Conservation (phyloP, 331 rosid genomes). For the Rosa hybrid region DNA sequence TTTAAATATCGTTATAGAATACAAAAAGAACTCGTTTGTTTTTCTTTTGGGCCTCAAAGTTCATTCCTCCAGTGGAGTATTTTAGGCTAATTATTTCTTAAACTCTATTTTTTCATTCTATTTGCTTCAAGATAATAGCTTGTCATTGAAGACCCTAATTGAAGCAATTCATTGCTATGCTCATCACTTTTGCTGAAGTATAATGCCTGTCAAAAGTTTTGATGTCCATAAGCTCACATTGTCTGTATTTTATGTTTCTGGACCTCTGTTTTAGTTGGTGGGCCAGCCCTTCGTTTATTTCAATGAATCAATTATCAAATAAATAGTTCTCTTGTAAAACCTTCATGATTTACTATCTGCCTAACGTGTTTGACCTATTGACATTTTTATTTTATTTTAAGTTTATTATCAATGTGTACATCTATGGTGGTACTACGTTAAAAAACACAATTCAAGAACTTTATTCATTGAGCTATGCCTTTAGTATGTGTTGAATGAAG, state of each 20-base stretch:
- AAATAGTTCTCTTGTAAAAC: conserved; percentile 5
- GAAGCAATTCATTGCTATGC: not conserved
- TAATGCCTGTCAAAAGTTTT: not conserved
- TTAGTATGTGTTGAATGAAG: not conserved
- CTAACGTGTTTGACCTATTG: not conserved
- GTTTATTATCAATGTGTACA: not conserved
- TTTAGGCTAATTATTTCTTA: not conserved
- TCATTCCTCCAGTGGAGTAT: not conserved
- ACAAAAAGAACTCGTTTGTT: not conserved
- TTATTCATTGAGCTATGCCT: not conserved
- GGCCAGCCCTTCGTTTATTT: not conserved
- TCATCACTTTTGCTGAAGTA: conserved; percentile 1
- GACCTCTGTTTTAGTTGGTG: not conserved
- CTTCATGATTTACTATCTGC: conserved; percentile 9
- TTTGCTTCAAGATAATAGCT: not conserved
- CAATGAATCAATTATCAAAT: not conserved
- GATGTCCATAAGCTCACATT: not conserved
- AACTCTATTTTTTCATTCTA: not conserved
- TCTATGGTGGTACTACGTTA: conserved; percentile 1
- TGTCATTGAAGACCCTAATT: not conserved
- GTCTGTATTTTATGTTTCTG: not conserved
- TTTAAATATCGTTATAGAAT: conserved; percentile 3
- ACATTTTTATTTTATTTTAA: not conserved
- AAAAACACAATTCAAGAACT: not conserved
- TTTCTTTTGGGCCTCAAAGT: not conserved